phyloP scores from a whole-genome alignment of 805 yeast genomes.

The Pichia membranifaciens region DNA sequence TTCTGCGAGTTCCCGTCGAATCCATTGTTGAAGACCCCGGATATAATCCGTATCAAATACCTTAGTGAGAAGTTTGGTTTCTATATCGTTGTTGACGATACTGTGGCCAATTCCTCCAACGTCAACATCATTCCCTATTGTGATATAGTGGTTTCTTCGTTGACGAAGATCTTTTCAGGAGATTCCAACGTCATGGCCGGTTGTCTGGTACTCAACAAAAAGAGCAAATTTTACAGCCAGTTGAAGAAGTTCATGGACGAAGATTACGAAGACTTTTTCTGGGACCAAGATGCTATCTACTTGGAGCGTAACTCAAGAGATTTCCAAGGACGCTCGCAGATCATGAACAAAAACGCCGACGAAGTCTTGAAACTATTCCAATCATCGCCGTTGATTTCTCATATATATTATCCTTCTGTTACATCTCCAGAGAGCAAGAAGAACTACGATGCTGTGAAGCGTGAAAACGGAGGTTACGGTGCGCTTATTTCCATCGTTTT shows the following conservation, averaged over 20 bases:
- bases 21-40: conserved; percentile 84
- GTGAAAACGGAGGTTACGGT: conserved; percentile 79
- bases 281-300: conserved; percentile 93
- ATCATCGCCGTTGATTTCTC: conserved; percentile 47
- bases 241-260: conserved; percentile 47
- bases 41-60: conserved; percentile 55
- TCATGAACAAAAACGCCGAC: conserved; percentile 51
- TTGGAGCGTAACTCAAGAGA: conserved; percentile 92
- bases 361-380: conserved; percentile 49
- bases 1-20: conserved; percentile 94
- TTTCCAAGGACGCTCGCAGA: conserved; percentile 56
- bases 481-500: conserved; percentile 76
- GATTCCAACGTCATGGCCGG: conserved; percentile 97
- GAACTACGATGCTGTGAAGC: conserved; percentile 67
- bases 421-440: conserved; percentile 38
- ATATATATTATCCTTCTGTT: conserved; percentile 67
- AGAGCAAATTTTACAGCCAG: conserved; percentile 41
- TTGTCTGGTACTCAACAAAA: conserved; percentile 70
- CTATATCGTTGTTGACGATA: conserved; percentile 85
- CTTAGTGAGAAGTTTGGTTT: conserved; percentile 68
- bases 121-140: conserved; percentile 73
- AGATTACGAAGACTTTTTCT: conserved; percentile 66
- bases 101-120: conserved; percentile 87
- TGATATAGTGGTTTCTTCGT: conserved; percentile 82
- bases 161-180: conserved; percentile 90